phyloP scores from a whole-genome alignment of 1,284 basidiomycete genomes.

The Exobasidium rhododendri region DNA sequence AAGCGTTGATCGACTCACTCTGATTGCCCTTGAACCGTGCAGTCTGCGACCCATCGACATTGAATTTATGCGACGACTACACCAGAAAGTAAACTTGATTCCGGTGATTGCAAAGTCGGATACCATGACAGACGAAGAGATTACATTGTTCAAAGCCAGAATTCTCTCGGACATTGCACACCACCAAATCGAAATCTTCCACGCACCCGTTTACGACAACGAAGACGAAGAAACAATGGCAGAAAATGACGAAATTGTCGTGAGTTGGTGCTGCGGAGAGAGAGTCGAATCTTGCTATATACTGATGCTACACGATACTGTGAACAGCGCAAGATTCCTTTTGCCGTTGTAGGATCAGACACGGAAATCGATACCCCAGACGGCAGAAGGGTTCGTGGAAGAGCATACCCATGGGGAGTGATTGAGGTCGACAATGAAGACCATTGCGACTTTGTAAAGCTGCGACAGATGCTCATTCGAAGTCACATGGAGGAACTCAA shows the following conservation, averaged over 20 bases:
- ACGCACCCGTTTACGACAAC: conserved; percentile 45
- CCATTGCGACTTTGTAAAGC: conserved; percentile 55
- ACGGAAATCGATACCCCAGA: conserved; percentile 50
- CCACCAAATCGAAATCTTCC: conserved; percentile 53
- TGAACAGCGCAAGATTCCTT: conserved; percentile 47
- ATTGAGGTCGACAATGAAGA: conserved; percentile 54
- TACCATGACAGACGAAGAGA: conserved; percentile 50
- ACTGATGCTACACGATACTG: not conserved
- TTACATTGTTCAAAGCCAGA: conserved; percentile 48
- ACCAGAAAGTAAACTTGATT: conserved; percentile 53
- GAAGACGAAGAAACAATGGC: conserved; percentile 53
- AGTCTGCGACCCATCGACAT: conserved; percentile 52
- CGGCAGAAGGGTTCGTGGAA: conserved; percentile 49
- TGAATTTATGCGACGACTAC: conserved; percentile 52
- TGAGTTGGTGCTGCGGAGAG: conserved; percentile 14
- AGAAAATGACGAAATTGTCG: conserved; percentile 50
- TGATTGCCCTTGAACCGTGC: not conserved
- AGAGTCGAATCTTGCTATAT: not conserved
- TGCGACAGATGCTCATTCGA: conserved; percentile 55
- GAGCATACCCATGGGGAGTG: conserved; percentile 53
- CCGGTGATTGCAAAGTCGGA: conserved; percentile 54
- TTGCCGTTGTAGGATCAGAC: conserved; percentile 52
- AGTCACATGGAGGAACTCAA: conserved; percentile 55
- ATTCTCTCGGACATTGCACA: conserved; percentile 51
- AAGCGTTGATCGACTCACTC: not conserved